Evolutionary conservation across 352 stramenopile species (phyloP), one percentile per base, ranked within the genome.

Genomic region (Phytophthora agathidicida): DNA sequence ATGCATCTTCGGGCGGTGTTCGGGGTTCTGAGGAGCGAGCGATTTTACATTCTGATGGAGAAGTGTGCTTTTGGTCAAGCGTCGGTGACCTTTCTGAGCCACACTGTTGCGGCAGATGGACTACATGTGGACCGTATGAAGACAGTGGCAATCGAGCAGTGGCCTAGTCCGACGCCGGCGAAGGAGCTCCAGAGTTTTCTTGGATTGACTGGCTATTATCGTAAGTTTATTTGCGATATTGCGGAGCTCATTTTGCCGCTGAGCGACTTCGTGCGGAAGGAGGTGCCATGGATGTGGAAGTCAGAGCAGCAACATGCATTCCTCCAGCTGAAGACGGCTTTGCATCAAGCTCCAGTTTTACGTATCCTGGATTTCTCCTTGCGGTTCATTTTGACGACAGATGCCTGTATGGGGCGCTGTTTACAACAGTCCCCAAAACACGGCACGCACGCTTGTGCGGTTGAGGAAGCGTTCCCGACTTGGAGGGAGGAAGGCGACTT

Each of bases 51-150:
- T n/a, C 56, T 39, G 27, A 45, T 24, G 0, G 14, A 3, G 3
- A 77, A 80, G 54, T 70, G 63, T 42, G 1, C 28, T 1, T 76
- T 80, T 39, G 63, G 44, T 2, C 16, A 20, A 3, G 3, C 2
- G 2, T 49, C n/a, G 0, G 61, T 75, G 10, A 22, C 60, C 13
- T 74, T 80, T 24, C 33, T 74, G 2, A 49, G 53, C 7, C 57
- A 80, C 39, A 74, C 61, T 0, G 31, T 68, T 7, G 66, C 56
- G 0, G 30, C 16, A 1, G n/a, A 22, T 19, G 61, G 55, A 5
- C 14, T 76, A 7, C 26, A 22, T 2, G 65, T 68, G 6, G 61
- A 71, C n/a, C 16, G 4, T 3, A 9, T 17, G 5, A 79, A 76
- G 58, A 73, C 62, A 26, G 5, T 23, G 5, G 47, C 57, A 1